Evolutionary conservation across 805 yeast genomes (phyloP).

Genomic region (Kodamaea neixiangensis): DNA sequence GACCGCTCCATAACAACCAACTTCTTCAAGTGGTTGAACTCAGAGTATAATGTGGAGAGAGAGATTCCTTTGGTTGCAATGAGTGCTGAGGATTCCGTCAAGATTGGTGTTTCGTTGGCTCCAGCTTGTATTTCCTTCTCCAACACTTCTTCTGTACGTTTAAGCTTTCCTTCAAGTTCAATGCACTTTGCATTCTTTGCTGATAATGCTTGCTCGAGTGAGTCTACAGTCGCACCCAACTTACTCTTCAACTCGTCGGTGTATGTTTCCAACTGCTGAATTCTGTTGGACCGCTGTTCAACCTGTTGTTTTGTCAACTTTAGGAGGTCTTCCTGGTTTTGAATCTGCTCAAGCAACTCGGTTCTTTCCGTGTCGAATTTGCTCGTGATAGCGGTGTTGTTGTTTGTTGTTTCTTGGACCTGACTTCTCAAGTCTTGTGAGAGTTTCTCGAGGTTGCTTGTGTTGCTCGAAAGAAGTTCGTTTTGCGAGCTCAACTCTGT

Average conservation of each 20-base stretch:
- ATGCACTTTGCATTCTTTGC: conserved; percentile 40
- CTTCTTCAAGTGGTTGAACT: conserved; percentile 61
- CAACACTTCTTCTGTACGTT: conserved; percentile 42
- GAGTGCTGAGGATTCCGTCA: conserved; percentile 59
- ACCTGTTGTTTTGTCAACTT: conserved; percentile 56
- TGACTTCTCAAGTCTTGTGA: conserved; percentile 5
- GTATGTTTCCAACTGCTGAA: conserved; percentile 52
- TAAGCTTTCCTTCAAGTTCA: conserved; percentile 36
- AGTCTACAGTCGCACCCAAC: conserved; percentile 36
- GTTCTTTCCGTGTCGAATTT: conserved; percentile 49
- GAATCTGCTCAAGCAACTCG: conserved; percentile 35
- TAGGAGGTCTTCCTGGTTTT: conserved; percentile 60
- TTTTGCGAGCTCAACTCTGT: conserved; percentile 28
- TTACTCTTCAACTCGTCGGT: conserved; percentile 43
- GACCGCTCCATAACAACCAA: conserved; percentile 69
- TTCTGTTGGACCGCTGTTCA: conserved; percentile 52
- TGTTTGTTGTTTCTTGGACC: conserved; percentile 14
- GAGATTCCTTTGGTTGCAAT: conserved; percentile 56
- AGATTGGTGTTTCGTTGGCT: conserved; percentile 40
- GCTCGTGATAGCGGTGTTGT: conserved; percentile 42
- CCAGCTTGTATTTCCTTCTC: conserved; percentile 27
- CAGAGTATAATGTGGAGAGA: conserved; percentile 64
- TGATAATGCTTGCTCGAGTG: conserved; percentile 24
- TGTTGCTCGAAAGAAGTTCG: conserved; percentile 17
- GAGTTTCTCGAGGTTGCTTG: conserved; percentile 8